These are phyloP conservation scores for Acorus gramineus DNA, from an alignment of 106 monocot species.

Conservation along the genomic window DNA sequence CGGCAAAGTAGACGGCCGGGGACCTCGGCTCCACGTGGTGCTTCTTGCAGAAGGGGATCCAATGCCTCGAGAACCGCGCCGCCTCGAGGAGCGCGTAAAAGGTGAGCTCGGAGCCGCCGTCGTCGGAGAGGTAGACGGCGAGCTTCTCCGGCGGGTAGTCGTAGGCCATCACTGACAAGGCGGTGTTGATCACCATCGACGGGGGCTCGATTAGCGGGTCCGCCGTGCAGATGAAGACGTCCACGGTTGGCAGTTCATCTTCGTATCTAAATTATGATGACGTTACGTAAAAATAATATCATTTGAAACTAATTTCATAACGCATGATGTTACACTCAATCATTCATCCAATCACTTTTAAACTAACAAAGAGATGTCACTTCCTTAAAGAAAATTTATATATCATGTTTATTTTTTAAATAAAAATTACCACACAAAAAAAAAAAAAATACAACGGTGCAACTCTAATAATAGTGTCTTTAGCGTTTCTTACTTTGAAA, in stretches of 20 bases:
- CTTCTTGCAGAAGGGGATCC: conserved; percentile 17
- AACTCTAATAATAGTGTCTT: no score
- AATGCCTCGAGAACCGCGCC: conserved; percentile 1
- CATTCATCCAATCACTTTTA: no score
- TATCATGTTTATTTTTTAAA: no score
- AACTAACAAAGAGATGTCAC: no score
- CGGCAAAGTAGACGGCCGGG: conserved; percentile 10
- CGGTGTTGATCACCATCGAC: conserved; percentile 2
- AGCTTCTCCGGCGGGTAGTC: conserved; percentile 13
- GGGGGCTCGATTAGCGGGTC: conserved; percentile 9
- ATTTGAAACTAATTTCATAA: no score
- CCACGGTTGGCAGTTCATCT: conserved; percentile 3
- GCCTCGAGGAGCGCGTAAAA: conserved; percentile 12
- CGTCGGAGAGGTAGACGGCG: conserved; percentile 12
- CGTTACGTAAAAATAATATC: no score
- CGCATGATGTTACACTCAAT: no score
- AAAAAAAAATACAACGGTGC: no score
- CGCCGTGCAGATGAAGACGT: conserved; percentile 10
- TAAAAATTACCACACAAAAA: no score
- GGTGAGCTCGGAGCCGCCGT: conserved; percentile 12
- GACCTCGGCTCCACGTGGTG: conserved; percentile 4
- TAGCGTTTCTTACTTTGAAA: no score
- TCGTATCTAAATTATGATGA: neutral
- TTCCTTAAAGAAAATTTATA: no score
- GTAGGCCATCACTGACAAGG: conserved; percentile 8